These are phyloP conservation scores for Schizosaccharomyces cryophilus DNA, from an alignment of 805 yeast species.

Conservation along the genomic window DNA sequence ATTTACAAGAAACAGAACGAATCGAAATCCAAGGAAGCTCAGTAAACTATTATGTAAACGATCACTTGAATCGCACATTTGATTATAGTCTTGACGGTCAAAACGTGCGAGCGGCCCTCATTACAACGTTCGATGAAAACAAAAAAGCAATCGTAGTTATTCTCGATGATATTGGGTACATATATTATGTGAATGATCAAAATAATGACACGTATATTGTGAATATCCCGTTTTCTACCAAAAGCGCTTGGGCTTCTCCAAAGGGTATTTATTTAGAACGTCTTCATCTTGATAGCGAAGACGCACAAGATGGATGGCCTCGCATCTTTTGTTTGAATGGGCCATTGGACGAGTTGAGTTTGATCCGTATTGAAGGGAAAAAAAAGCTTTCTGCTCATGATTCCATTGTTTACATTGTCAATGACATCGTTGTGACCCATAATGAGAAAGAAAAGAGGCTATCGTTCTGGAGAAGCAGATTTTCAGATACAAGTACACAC, in stretches of 20 bases:
- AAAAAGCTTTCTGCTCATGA: not conserved
- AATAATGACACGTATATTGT: not conserved
- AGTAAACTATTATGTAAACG: not conserved
- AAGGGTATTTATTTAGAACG: not conserved
- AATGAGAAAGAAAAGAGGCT: not conserved
- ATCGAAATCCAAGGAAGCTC: not conserved
- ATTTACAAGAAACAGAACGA: not conserved
- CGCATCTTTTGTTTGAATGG: not conserved
- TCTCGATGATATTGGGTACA: not conserved
- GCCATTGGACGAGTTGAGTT: not conserved
- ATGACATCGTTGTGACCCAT: not conserved
- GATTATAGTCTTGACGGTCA: not conserved
- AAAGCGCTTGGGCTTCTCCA: not conserved
- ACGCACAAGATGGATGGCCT: not conserved
- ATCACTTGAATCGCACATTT: not conserved
- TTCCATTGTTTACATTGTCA: not conserved
- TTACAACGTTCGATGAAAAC: not conserved
- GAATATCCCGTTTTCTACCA: not conserved
- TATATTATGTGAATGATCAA: not conserved
- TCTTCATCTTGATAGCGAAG: not conserved
- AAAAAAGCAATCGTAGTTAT: not conserved
- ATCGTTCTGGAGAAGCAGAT: not conserved
- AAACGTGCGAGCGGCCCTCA: not conserved
- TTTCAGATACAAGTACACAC: not conserved
- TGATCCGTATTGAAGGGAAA: not conserved